These are phyloP conservation scores for Drechslerella coelobrocha DNA, from an alignment of 2,329 filamentous ascomycete species.

Conservation along the genomic window DNA sequence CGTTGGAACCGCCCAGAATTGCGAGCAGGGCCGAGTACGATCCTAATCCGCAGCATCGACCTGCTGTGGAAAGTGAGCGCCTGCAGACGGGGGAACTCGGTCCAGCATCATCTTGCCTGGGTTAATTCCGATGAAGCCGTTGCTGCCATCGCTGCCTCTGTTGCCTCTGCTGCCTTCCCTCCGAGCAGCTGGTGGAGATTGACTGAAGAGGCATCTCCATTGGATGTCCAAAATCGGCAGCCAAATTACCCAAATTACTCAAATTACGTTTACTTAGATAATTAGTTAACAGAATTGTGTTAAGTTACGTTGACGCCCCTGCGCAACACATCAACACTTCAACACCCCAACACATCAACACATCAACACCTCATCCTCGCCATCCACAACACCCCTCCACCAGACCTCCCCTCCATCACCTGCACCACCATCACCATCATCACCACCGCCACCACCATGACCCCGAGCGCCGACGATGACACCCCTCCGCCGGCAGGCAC, in stretches of 20 bases:
- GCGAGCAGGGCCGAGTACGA: slow-evolving; percentile 1
- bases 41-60: no score
- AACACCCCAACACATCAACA: not conserved
- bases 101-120: no score
- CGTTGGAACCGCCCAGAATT: no score
- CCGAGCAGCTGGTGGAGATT: no score
- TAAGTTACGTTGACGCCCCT: no score
- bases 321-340: not conserved
- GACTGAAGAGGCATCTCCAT: no score
- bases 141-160: no score
- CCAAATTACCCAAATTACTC: not conserved
- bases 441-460: slow-evolving; percentile 6
- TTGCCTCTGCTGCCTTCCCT: no score
- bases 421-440: not conserved
- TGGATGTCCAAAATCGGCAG: not conserved
- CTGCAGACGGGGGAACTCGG: not conserved
- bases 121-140: no score
- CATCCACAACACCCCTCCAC: no score
- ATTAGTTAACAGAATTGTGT: no score
- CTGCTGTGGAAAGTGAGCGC: not conserved
- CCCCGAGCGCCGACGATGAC: slow-evolving; percentile 18
- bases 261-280: not conserved
- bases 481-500: slow-evolving; percentile 39
- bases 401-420: not conserved
- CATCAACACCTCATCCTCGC: not conserved